These are phyloP conservation scores for Pleurotus eryngii DNA, from an alignment of 768 basidiomycete species.

Conservation along the genomic window DNA sequence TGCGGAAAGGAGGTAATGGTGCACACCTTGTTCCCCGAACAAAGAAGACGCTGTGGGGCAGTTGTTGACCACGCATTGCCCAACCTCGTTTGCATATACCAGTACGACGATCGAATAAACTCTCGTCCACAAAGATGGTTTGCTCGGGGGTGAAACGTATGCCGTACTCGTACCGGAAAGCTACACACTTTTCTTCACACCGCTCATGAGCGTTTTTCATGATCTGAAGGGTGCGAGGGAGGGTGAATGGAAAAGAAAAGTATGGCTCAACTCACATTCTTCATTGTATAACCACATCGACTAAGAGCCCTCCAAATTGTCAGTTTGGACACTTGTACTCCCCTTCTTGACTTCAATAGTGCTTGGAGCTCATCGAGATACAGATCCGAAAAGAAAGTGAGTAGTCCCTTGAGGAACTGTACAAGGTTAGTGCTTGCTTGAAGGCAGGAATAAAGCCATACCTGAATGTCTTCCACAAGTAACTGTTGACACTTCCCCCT, in stretches of 20 bases:
- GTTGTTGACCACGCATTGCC: constrained; percentile 20
- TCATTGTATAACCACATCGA: constrained; percentile 18
- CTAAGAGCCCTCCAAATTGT: constrained; percentile 17
- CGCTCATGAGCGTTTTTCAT: constrained; percentile 12
- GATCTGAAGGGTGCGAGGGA: constrained; percentile 2
- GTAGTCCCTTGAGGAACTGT: too few species aligned
- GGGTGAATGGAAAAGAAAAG: background rate
- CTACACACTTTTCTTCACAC: constrained; percentile 11
- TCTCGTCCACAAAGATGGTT: constrained; percentile 34
- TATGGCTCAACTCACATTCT: constrained; percentile 12
- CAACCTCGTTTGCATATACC: constrained; percentile 20
- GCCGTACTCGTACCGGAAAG: constrained; percentile 9
- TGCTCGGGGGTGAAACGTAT: constrained; percentile 18
- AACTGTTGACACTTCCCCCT: too few species aligned
- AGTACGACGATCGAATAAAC: constrained; percentile 24
- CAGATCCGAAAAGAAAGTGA: too few species aligned
- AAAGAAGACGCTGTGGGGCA: constrained; percentile 21
- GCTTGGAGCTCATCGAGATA: constrained; percentile 10
- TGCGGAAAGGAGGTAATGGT: background rate
- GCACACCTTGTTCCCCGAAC: constrained; percentile 23
- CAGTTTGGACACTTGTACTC: constrained; percentile 1
- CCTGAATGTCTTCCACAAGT: too few species aligned
- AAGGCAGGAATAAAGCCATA: too few species aligned
- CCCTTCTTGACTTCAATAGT: constrained; percentile 6
- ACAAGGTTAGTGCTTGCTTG: too few species aligned